These are phyloP conservation scores for Hylodesmum podocarpum DNA, from an alignment of 306 rosid species.

Conservation along the genomic window DNA sequence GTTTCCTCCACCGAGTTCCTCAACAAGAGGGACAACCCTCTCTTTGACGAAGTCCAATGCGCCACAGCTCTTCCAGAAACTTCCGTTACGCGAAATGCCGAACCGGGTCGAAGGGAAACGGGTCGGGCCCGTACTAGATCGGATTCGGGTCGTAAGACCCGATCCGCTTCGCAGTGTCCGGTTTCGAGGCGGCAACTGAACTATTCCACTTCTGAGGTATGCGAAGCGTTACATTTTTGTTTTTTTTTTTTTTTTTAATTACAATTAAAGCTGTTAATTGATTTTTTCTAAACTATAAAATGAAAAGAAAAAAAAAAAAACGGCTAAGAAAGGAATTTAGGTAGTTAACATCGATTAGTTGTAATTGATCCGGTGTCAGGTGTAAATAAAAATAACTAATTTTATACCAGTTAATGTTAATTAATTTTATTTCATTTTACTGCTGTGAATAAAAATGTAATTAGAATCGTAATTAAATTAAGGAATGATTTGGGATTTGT, in stretches of 20 bases:
- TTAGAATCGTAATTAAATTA: no score
- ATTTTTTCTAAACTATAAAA: no score
- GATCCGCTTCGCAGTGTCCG: constrained; percentile 65
- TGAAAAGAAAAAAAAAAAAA: no score
- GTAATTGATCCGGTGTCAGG: no score
- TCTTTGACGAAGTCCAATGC: constrained; percentile 43
- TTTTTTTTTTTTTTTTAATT: background rate
- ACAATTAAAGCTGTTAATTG: background rate
- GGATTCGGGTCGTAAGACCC: constrained; percentile 50
- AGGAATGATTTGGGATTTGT: no score
- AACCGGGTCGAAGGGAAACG: constrained; percentile 29
- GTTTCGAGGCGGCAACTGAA: constrained; percentile 42
- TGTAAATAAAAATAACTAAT: no score
- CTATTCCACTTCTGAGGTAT: constrained; percentile 66
- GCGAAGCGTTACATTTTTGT: background rate
- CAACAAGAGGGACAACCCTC: constrained; percentile 87
- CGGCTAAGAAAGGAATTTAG: no score
- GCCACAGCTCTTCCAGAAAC: background rate
- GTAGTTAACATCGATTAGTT: no score
- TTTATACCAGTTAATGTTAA: no score
- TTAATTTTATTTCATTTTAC: no score
- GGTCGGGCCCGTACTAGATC: constrained; percentile 52
- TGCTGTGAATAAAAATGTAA: no score
- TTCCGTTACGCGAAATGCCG: constrained; percentile 9
- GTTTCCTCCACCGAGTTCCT: constrained; percentile 51